A percentile compares a stretch with the other conserved stretches of the same genome.
phyloP scores from a whole-genome alignment of 1,284 basidiomycete genomes.

The Sutorius eximius region DNA sequence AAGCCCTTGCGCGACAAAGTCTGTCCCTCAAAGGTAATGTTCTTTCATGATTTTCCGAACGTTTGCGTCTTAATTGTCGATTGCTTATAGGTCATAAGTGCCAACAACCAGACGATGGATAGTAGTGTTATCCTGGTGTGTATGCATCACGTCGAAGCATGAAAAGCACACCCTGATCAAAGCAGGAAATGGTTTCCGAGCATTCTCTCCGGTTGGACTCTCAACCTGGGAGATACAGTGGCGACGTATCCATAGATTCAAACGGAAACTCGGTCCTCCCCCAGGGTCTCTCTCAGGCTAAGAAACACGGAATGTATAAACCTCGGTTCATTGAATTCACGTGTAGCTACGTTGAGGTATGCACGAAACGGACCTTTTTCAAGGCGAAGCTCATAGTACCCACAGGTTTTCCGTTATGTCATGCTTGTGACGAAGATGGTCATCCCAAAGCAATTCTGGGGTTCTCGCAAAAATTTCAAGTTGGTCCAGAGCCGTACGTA shows the following conservation, averaged over 20 bases:
- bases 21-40: slow-evolving; percentile 73
- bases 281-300: slow-evolving; percentile 49
- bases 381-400: background rate
- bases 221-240: slow-evolving; percentile 40
- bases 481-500: slow-evolving; percentile 61
- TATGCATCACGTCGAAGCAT: background rate
- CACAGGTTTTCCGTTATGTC: slow-evolving; percentile 72
- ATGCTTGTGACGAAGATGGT: slow-evolving; percentile 63
- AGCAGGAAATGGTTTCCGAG: slow-evolving; percentile 74
- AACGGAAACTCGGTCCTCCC: slow-evolving; percentile 44
- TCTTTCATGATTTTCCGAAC: background rate
- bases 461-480: slow-evolving; percentile 69
- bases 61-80: slow-evolving; percentile 1
- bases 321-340: slow-evolving; percentile 80
- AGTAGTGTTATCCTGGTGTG: slow-evolving; percentile 58
- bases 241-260: slow-evolving; percentile 48
- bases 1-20: slow-evolving; percentile 59
- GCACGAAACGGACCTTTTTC: background rate
- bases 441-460: slow-evolving; percentile 80
- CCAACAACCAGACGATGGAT: slow-evolving; percentile 45
- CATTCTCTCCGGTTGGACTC: slow-evolving; percentile 54
- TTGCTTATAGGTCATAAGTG: slow-evolving; percentile 28
- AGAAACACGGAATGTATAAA: slow-evolving; percentile 50
- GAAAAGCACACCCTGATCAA: slow-evolving; percentile 4
- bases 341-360: slow-evolving; percentile 63